A percentile compares a stretch with the other conserved stretches of the same genome.
These are phyloP conservation scores for Linaria vulgaris DNA, from an alignment of 257 asterid genomes.

Conservation along the genomic window DNA sequence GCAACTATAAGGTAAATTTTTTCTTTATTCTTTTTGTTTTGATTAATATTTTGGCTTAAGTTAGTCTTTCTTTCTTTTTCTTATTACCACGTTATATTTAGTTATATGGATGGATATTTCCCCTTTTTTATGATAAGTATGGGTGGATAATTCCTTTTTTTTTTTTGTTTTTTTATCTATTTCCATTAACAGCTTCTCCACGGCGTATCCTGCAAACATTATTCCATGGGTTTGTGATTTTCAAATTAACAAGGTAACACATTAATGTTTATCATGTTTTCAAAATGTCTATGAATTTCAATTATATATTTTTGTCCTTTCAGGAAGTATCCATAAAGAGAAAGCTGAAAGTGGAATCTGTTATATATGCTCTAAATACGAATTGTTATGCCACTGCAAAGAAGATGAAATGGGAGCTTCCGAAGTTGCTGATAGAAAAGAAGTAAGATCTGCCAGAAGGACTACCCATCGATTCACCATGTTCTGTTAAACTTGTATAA, in stretches of 20 bases:
- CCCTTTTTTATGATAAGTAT: constrained; percentile 22
- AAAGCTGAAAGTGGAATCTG: constrained; percentile 49
- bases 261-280: constrained; percentile 2
- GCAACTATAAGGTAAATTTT: constrained; percentile 59
- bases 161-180: constrained; percentile 28
- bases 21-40: constrained; percentile 10
- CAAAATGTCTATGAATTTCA: constrained; percentile 10
- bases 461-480: constrained; percentile 12
- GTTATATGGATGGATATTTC: no score
- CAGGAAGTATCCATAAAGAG: constrained; percentile 69
- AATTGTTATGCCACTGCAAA: constrained; percentile 38
- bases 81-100: constrained; percentile 6
- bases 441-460: constrained; percentile 48
- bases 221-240: constrained; percentile 85
- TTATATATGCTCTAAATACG: constrained; percentile 54
- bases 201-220: constrained; percentile 31
- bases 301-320: constrained; percentile 26
- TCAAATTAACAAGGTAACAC: constrained; percentile 71
- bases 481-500: constrained; percentile 6
- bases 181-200: constrained; percentile 43
- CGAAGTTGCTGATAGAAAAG: constrained; percentile 50
- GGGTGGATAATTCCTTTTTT: no score
- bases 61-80: constrained; percentile 18
- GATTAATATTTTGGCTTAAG: not conserved
- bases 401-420: constrained; percentile 50